Percentiles rank a stretch among this genome's conserved stretches.
Evolutionary conservation across 2,329 filamentous ascomycete genomes (phyloP).

Genomic region (Geoglossum cookeanum): DNA sequence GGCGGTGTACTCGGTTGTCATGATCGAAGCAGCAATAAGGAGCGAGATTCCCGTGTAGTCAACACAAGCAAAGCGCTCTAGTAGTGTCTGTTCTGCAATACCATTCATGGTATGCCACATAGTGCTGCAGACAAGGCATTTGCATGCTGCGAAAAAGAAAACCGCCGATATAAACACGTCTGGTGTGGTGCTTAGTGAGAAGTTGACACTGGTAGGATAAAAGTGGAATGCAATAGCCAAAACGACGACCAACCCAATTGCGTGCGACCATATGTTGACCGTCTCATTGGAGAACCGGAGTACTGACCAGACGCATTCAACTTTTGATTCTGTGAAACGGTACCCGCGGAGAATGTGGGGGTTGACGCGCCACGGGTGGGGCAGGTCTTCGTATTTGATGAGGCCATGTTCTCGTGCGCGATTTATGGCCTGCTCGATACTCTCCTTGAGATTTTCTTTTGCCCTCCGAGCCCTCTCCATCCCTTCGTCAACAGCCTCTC

Average conservation of each 20-base stretch:
- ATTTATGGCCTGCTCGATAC: conserved; percentile 58
- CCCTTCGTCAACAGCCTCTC: conserved; percentile 60
- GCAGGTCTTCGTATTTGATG: conserved; percentile 76
- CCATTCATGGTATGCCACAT: conserved; percentile 99
- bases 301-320: conserved; percentile 70
- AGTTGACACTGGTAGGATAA: conserved; percentile 76
- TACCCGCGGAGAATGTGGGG: conserved; percentile 84
- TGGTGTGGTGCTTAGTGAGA: conserved; percentile 65
- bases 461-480: conserved; percentile 68
- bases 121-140: conserved; percentile 85
- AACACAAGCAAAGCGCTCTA: conserved; percentile 92
- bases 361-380: conserved; percentile 83
- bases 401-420: conserved; percentile 63
- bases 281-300: conserved; percentile 80
- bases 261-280: conserved; percentile 96
- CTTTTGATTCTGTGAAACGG: conserved; percentile 79
- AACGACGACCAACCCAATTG: conserved; percentile 73
- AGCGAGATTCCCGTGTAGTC: conserved; percentile 97
- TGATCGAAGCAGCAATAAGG: conserved; percentile 85
- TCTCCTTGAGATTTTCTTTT: conserved; percentile 64
- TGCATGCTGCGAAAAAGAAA: conserved; percentile 91
- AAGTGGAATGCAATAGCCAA: conserved; percentile 86
- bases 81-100: conserved; percentile 70
- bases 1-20: conserved; percentile 95
- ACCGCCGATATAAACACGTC: conserved; percentile 82